Percentiles rank a stretch among this genome's conserved stretches.
Evolutionary conservation across 129 eudicot genomes (phyloP).

Genomic region (Artemisia argyi): DNA sequence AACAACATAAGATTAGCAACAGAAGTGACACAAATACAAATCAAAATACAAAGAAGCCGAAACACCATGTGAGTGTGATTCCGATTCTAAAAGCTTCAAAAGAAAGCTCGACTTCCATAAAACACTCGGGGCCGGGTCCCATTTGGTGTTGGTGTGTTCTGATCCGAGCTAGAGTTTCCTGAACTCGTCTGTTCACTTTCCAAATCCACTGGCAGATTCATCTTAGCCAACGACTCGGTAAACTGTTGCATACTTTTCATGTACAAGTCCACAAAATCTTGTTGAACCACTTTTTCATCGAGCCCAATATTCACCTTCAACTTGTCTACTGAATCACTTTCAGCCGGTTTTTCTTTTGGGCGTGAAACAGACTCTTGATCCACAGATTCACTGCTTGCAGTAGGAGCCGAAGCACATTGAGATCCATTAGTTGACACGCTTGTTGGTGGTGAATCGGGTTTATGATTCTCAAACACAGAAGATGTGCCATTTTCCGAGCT

Average conservation of each 20-base stretch:
- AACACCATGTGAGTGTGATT: slow-evolving; percentile 18
- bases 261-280: slow-evolving; percentile 92
- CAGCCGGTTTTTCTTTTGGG: slow-evolving; percentile 36
- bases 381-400: slow-evolving; percentile 43
- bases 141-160: slow-evolving; percentile 53
- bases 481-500: slow-evolving; percentile 48
- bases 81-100: slow-evolving; percentile 40
- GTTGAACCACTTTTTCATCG: slow-evolving; percentile 81
- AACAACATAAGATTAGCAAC: slow-evolving; percentile 19
- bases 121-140: slow-evolving; percentile 83
- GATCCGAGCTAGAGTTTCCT: slow-evolving; percentile 74
- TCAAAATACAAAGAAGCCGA: slow-evolving; percentile 22
- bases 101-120: slow-evolving; percentile 98
- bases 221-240: slow-evolving; percentile 93
- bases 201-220: slow-evolving; percentile 91
- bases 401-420: slow-evolving; percentile 48
- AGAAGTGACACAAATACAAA: slow-evolving; percentile 17
- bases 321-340: slow-evolving; percentile 36
- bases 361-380: slow-evolving; percentile 51
- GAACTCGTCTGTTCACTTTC: slow-evolving; percentile 74
- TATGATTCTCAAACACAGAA: slow-evolving; percentile 32
- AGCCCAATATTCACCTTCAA: slow-evolving; percentile 49
- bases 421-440: slow-evolving; percentile 55
- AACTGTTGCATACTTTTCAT: slow-evolving; percentile 99
- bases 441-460: slow-evolving; percentile 69